These are phyloP conservation scores for Sporobolomyces roseus DNA, from an alignment of 768 basidiomycete genomes.

Conservation along the genomic window DNA sequence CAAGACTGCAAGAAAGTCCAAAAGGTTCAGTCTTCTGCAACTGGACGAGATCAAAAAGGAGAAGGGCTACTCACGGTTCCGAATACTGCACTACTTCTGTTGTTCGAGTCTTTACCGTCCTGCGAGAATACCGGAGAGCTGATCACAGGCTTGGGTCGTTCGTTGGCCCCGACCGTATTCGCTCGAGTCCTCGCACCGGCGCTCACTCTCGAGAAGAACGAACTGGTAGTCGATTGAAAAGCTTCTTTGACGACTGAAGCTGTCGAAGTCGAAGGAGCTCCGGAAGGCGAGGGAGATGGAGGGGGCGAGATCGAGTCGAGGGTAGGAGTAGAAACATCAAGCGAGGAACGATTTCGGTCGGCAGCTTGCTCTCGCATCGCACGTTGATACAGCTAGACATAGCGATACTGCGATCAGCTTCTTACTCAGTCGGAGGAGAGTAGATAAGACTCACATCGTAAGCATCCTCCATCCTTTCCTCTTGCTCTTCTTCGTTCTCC, in stretches of 20 bases:
- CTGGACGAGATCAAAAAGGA: too few species aligned
- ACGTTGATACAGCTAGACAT: constrained; percentile 30
- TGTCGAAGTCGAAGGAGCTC: constrained; percentile 1
- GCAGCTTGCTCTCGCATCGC: constrained; percentile 31
- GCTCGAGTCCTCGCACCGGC: neutral
- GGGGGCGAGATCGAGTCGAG: neutral
- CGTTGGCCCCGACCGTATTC: constrained; percentile 7
- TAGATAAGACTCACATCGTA: constrained; percentile 28
- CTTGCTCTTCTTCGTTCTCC: constrained; percentile 18
- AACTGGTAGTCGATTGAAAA: constrained; percentile 1
- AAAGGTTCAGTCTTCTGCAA: too few species aligned
- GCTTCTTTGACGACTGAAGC: constrained; percentile 17
- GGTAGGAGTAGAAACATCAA: neutral
- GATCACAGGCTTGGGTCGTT: constrained; percentile 23
- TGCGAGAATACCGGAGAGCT: constrained; percentile 22
- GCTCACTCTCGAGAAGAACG: constrained; percentile 14
- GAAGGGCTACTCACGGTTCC: constrained; percentile 22
- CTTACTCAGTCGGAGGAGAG: too few species aligned
- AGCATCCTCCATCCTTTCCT: constrained; percentile 40
- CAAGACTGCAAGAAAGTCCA: too few species aligned
- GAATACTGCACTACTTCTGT: constrained; percentile 1
- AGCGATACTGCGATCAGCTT: neutral
- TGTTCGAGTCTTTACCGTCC: neutral
- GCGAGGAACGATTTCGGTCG: neutral
- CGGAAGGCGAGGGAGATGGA: neutral